Conservation (phyloP, 768 basidiomycete species). For the Xanthoconium purpureum region DNA sequence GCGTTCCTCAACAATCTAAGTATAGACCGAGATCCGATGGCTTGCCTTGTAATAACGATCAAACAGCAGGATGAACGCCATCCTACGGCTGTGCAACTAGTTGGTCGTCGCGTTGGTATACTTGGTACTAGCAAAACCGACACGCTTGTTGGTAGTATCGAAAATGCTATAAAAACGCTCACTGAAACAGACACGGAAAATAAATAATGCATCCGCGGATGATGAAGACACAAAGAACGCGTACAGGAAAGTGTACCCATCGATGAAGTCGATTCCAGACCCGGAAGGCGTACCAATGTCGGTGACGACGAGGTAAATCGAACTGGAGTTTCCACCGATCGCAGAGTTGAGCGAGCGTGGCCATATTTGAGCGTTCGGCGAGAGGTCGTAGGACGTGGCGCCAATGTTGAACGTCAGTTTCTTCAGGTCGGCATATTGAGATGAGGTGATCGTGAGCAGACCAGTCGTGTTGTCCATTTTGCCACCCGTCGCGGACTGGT, state of each 20-base stretch:
- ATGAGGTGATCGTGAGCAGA: constrained; percentile 26
- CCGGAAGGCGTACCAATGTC: constrained; percentile 18
- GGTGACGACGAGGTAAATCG: constrained; percentile 31
- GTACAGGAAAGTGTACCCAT: constrained; percentile 20
- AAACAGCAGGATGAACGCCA: too few relatives aligned
- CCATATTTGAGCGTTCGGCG: constrained; percentile 34
- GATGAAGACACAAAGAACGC: not conserved
- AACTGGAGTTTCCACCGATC: constrained; percentile 25
- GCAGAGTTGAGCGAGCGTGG: constrained; percentile 31
- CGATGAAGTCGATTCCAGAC: constrained; percentile 22
- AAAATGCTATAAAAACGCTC: constrained; percentile 40
- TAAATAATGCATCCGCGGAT: not conserved
- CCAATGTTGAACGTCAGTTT: constrained; percentile 29
- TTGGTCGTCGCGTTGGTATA: not conserved
- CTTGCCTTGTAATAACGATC: too few relatives aligned
- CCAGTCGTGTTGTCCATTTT: constrained; percentile 27
- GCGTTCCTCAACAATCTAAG: too few relatives aligned
- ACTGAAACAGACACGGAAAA: not conserved
- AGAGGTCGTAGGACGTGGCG: constrained; percentile 16
- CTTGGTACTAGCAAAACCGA: constrained; percentile 8
- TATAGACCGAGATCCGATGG: too few relatives aligned
- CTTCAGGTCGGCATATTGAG: constrained; percentile 26
- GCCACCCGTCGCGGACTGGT: constrained; percentile 28
- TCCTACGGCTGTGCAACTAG: not conserved
- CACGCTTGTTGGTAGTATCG: constrained; percentile 2